Evolutionary conservation across 2,329 filamentous ascomycete genomes (phyloP).

Genomic region (Colletotrichum horii): DNA sequence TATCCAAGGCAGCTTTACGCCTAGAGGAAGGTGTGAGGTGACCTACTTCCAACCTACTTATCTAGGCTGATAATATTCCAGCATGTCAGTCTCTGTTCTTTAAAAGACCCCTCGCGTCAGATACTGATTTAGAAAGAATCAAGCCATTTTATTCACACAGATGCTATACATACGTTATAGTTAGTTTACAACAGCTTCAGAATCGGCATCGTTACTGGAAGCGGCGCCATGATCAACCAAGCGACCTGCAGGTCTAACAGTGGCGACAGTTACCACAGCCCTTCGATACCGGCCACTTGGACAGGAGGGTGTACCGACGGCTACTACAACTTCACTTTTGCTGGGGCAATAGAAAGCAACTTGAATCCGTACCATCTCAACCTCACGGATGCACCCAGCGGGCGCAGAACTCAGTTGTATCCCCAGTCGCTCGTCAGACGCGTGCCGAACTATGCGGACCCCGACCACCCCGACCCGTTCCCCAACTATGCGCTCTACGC

Average conservation of each 20-base stretch:
- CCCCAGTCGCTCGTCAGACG: background rate
- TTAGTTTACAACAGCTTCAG: too few relatives aligned
- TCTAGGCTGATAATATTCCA: too few relatives aligned
- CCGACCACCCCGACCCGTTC: background rate
- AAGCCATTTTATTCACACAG: too few relatives aligned
- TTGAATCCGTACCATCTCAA: background rate
- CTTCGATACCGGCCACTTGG: background rate
- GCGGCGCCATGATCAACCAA: background rate
- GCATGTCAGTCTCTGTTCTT: too few relatives aligned
- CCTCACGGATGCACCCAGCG: background rate
- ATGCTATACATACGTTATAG: too few relatives aligned
- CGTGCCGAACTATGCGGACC: background rate
- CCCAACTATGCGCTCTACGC: background rate
- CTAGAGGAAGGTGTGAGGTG: too few relatives aligned
- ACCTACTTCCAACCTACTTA: too few relatives aligned
- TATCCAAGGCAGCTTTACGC: too few relatives aligned
- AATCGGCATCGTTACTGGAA: background rate
- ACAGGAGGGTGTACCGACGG: background rate
- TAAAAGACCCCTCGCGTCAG: too few relatives aligned
- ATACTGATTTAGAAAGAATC: too few relatives aligned
- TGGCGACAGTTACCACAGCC: background rate
- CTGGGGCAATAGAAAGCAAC: background rate
- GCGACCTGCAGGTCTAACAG: background rate
- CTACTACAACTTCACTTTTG: background rate
- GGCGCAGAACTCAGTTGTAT: background rate